Conservation (phyloP, 306 rosid genomes). For the Corylus heterophylla region DNA sequence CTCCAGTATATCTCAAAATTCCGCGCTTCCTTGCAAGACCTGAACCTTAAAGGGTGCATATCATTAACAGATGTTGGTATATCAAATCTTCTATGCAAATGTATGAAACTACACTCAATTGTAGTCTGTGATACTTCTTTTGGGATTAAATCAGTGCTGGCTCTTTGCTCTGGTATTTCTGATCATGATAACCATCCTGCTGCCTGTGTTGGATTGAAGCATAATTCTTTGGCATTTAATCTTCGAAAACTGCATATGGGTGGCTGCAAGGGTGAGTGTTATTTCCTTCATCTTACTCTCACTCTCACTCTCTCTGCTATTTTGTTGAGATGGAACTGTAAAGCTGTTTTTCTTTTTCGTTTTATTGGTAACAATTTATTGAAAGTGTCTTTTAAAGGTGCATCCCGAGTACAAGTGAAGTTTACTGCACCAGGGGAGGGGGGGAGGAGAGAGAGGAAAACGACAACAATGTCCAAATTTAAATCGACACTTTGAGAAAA, state of each 20-base stretch:
- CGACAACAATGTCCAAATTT: neutral
- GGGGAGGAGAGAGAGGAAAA: too few relatives aligned
- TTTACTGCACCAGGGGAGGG: neutral
- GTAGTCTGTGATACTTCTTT: constrained; percentile 69
- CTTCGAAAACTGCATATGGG: constrained; percentile 70
- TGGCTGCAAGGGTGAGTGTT: constrained; percentile 67
- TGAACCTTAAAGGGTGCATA: constrained; percentile 74
- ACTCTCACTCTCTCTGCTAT: constrained; percentile 11
- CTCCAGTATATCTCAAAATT: constrained; percentile 56
- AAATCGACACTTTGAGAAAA: neutral
- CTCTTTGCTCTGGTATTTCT: constrained; percentile 56
- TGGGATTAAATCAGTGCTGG: constrained; percentile 63
- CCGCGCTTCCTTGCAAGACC: constrained; percentile 52
- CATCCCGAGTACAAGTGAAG: neutral
- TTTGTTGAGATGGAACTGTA: constrained; percentile 15
- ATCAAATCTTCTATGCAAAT: constrained; percentile 48
- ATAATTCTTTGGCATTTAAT: constrained; percentile 50
- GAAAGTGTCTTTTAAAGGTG: neutral
- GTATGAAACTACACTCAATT: constrained; percentile 55
- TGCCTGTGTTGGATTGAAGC: constrained; percentile 30
- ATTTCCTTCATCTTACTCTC: constrained; percentile 12
- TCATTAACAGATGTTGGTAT: constrained; percentile 70
- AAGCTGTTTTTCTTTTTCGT: neutral
- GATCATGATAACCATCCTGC: constrained; percentile 28
- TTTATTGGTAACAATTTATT: constrained; percentile 10